These are phyloP conservation scores for Allium fistulosum DNA, from an alignment of 106 monocot species.

Conservation along the genomic window DNA sequence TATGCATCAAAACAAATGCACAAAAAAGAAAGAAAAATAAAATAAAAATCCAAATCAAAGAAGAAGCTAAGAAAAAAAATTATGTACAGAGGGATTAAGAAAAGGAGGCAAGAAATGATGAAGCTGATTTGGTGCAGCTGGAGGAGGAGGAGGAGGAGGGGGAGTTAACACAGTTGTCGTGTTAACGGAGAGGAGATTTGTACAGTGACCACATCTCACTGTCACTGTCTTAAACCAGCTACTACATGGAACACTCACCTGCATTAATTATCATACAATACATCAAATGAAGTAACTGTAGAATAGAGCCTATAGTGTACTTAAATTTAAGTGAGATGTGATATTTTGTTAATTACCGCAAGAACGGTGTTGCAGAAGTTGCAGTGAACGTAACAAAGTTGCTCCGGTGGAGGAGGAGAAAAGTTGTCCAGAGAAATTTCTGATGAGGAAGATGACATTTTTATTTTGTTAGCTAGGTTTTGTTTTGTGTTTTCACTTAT, in stretches of 20 bases:
- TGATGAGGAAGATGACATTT: conserved; percentile 50
- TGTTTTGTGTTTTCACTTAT: not conserved
- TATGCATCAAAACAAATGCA: not conserved
- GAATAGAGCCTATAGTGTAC: no score
- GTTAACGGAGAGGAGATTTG: conserved; percentile 87
- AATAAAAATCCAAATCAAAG: not conserved
- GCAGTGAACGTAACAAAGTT: conserved; percentile 99
- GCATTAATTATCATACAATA: not conserved
- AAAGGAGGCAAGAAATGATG: conserved; percentile 46
- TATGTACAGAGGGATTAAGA: conserved; percentile 48
- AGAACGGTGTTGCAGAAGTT: conserved; percentile 95
- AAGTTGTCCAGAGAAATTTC: conserved; percentile 72
- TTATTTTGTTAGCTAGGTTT: not conserved
- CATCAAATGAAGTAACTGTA: not conserved
- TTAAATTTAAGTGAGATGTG: no score
- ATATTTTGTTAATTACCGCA: conserved; percentile 34
- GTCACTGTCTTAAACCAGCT: conserved; percentile 94
- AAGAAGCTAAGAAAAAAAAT: not conserved
- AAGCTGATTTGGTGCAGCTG: conserved; percentile 36
- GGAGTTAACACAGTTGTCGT: conserved; percentile 75
- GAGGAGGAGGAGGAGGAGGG: no score
- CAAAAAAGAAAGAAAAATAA: not conserved
- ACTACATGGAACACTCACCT: conserved; percentile 94
- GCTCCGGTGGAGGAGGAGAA: conserved; percentile 66
- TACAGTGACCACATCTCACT: conserved; percentile 92